phyloP scores from a whole-genome alignment of 176 grass and related monocot species.

The Urochloa ruziziensis region DNA sequence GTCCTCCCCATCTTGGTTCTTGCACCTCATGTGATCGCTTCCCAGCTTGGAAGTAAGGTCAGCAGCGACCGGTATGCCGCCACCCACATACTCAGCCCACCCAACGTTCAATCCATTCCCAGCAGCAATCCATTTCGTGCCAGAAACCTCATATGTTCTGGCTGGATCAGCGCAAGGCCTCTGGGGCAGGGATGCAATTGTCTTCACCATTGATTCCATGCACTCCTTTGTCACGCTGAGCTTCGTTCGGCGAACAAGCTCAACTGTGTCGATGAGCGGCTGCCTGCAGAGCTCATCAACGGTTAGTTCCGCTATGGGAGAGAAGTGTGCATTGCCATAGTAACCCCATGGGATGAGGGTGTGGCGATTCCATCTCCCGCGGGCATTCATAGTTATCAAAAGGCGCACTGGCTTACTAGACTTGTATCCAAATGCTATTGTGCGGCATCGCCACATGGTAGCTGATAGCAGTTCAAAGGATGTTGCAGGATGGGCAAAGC shows the following conservation, averaged over 20 bases:
- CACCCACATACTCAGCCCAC: slow-evolving; percentile 24
- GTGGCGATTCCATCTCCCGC: slow-evolving; percentile 32
- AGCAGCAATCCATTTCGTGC: slow-evolving; percentile 22
- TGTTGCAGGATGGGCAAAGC: background rate
- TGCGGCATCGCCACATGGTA: slow-evolving; percentile 44
- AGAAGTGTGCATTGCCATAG: slow-evolving; percentile 39
- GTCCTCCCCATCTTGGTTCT: slow-evolving; percentile 12
- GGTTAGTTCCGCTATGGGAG: background rate
- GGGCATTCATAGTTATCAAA: slow-evolving; percentile 40
- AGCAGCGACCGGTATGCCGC: slow-evolving; percentile 20
- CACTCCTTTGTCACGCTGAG: slow-evolving; percentile 8
- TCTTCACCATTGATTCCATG: slow-evolving; percentile 16
- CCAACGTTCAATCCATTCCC: background rate
- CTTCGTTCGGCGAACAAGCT: slow-evolving; percentile 30
- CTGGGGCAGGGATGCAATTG: background rate
- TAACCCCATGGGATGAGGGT: slow-evolving; percentile 17
- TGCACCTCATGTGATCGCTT: slow-evolving; percentile 35
- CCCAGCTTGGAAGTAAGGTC: slow-evolving; percentile 26
- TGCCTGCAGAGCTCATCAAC: background rate
- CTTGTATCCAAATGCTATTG: slow-evolving; percentile 14
- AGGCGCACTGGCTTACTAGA: background rate
- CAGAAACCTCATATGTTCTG: slow-evolving; percentile 32
- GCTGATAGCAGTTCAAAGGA: slow-evolving; percentile 35
- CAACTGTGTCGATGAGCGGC: background rate
- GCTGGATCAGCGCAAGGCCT: slow-evolving; percentile 22